phyloP scores from a whole-genome alignment of 495 filamentous ascomycete species.

The Penicillium waksmanii region DNA sequence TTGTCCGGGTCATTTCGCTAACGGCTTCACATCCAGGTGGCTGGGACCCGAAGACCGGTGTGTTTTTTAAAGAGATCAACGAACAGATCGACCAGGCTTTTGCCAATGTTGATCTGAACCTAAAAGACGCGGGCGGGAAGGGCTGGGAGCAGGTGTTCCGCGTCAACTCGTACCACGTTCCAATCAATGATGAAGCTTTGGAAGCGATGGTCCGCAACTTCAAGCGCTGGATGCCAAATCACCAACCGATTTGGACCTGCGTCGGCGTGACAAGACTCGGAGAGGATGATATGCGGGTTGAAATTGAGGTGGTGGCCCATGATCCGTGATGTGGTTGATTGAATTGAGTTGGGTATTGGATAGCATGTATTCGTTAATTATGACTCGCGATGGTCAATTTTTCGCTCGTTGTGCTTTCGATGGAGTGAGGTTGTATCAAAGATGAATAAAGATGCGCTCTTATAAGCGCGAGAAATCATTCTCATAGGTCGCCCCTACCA shows the following conservation, averaged over 20 bases:
- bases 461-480: background rate
- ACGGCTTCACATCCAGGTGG: slow-evolving; percentile 42
- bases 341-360: background rate
- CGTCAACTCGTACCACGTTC: slow-evolving; percentile 51
- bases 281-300: slow-evolving; percentile 54
- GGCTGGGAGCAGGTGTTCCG: slow-evolving; percentile 62
- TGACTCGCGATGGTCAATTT: background rate
- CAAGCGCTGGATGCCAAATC: slow-evolving; percentile 51
- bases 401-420: background rate
- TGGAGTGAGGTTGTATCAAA: background rate
- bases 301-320: slow-evolving; percentile 60
- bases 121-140: slow-evolving; percentile 55
- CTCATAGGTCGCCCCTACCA: slow-evolving; percentile 14
- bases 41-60: slow-evolving; percentile 48
- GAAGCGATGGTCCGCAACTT: slow-evolving; percentile 50
- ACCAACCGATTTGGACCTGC: slow-evolving; percentile 54
- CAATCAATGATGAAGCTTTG: slow-evolving; percentile 44
- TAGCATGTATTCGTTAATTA: slow-evolving; percentile 6
- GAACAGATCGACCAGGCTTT: slow-evolving; percentile 59
- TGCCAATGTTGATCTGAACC: slow-evolving; percentile 51
- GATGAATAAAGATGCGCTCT: background rate
- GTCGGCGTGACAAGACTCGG: slow-evolving; percentile 50
- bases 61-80: slow-evolving; percentile 41
- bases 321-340: slow-evolving; percentile 17
- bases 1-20: slow-evolving; percentile 1